Base-by-base conservation (phyloP, 2,329 filamentous ascomycete species). In the Aspergillus sp. region DNA sequence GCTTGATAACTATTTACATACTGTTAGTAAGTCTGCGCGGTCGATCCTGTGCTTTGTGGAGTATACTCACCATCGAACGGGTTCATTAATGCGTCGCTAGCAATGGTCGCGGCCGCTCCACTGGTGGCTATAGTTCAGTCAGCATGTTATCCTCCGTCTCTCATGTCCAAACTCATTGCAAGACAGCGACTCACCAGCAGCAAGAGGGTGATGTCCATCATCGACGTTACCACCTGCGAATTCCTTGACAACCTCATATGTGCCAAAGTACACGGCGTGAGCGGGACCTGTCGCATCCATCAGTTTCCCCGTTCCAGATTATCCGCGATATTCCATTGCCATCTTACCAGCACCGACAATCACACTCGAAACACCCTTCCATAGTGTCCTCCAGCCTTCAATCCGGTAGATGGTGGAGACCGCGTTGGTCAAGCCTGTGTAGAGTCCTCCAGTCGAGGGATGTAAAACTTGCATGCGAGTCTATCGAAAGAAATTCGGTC, bases 51-150 rank as follows among this genome's bases (percentile, higher is more conserved):
- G 37, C 45, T 37, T 8, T 19, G 46, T 27, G 37, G 27, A 27
- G 35, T 13, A 7, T 29, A 64, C 81, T 60, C 78, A 95, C 90
- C 90, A 72, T 98, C 93, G 66, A 98, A 98, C 19, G 93, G 93
- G 64, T 97, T 98, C 93, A 98, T 98, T 54, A 98, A 82, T 43
- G 93, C 93, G 74, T 98, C 93, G 66, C 90, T 96, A 31, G 91
- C 88, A 65, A 97, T 96, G 6, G 93, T 97, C 52, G 93, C 93
- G 58, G 88, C 88, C 48, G 93, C 91, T 69, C 93, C 93, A 64
- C 90, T 95, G 50, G 89, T 85, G 49, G 89, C 93, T 95, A 64
- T 46, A 45, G 39, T 43, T 48, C 19, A 35, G 60, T 74, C 56
- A 77, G 69, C 54, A 44, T 45, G 26, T 26, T 27, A 30, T 42